A percentile compares a stretch with the other conserved stretches of the same genome.
phyloP scores from a whole-genome alignment of 305 asterid species.

The Solanum aculeatissimum region DNA sequence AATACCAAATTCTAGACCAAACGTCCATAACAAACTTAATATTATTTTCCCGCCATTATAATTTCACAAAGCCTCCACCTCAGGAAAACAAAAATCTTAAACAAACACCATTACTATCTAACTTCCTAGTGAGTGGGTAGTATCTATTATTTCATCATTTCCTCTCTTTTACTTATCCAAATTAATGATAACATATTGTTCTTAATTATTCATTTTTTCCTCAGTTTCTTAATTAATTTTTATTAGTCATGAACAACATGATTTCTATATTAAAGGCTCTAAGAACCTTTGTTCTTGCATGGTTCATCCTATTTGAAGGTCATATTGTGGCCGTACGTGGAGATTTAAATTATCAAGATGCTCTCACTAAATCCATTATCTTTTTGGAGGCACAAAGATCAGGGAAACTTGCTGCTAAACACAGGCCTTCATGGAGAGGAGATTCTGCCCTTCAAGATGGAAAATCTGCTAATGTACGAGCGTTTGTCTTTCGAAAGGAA shows the following conservation, averaged over 20 bases:
- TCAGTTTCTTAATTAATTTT: not conserved
- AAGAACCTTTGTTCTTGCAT: slow-evolving; percentile 11
- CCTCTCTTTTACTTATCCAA: not conserved
- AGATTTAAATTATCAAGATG: slow-evolving; percentile 32
- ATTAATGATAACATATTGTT: not conserved
- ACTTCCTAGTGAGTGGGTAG: not conserved
- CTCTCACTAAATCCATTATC: slow-evolving; percentile 56
- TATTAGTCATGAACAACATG: not conserved
- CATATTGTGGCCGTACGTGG: slow-evolving; percentile 12
- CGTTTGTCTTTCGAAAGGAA: not conserved
- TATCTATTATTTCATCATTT: not conserved
- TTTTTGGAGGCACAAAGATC: slow-evolving; percentile 89
- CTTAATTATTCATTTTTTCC: not conserved
- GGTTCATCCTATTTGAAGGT: slow-evolving; percentile 18
- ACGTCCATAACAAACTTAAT: not conserved
- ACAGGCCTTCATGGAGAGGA: slow-evolving; percentile 66
- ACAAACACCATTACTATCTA: not conserved
- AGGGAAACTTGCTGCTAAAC: slow-evolving; percentile 64
- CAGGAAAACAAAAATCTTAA: not conserved
- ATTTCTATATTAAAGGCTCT: not conserved
- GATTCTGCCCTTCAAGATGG: slow-evolving; percentile 80
- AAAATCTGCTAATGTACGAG: slow-evolving; percentile 19
- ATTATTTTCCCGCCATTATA: not conserved
- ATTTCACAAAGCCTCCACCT: not conserved
- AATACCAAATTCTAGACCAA: not conserved